Conservation (phyloP, 768 basidiomycete species). For the Dictyophora rubrovolvata region DNA sequence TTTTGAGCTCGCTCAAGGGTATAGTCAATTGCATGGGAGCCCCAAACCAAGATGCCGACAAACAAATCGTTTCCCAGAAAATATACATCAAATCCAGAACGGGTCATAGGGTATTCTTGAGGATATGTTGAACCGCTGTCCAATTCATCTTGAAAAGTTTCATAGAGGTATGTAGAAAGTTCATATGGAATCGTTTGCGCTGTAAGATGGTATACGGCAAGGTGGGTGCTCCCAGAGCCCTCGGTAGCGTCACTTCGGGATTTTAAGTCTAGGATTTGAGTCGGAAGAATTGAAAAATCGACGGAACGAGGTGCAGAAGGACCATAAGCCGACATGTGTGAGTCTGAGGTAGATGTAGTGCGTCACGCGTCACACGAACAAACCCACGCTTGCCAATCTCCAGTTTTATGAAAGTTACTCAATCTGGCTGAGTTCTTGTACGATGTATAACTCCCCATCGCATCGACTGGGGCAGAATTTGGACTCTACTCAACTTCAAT, state of each 20-base stretch:
- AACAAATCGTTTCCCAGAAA: constrained; percentile 74
- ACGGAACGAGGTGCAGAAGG: neutral
- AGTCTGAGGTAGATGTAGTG: neutral
- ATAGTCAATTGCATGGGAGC: constrained; percentile 16
- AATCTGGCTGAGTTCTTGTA: no score
- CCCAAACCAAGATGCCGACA: constrained; percentile 40
- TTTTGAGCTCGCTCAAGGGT: constrained; percentile 35
- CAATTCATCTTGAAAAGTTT: constrained; percentile 62
- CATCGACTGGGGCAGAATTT: no score
- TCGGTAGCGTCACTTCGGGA: neutral
- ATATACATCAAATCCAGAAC: constrained; percentile 55
- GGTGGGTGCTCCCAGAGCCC: neutral
- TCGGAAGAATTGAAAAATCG: neutral
- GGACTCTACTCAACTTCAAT: no score
- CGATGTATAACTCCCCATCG: no score
- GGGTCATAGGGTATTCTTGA: constrained; percentile 47
- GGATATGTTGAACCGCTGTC: constrained; percentile 77
- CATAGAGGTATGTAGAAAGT: constrained; percentile 49
- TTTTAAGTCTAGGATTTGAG: neutral
- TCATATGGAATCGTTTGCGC: constrained; percentile 27
- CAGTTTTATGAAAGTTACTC: no score
- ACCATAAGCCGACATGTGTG: neutral
- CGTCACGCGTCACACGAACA: no score
- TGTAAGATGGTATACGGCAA: constrained; percentile 28
- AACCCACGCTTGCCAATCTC: no score